Percentiles rank a stretch among this genome's conserved stretches.
phyloP scores from a whole-genome alignment of 202 grass and related monocot species.

The Cymbopogon flexuosus region DNA sequence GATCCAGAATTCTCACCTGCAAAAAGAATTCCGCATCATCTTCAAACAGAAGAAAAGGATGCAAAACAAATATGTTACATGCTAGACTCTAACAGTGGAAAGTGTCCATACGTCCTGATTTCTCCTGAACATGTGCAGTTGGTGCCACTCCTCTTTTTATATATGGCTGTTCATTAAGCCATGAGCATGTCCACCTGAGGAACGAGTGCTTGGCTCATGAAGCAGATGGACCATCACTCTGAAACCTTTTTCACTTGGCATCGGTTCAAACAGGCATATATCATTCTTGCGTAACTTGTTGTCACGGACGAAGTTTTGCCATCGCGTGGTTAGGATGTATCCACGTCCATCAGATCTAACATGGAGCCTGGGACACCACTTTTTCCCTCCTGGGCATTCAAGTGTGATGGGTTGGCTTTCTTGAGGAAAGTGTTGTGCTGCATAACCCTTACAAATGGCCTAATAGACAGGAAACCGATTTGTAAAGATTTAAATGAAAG shows the following conservation, averaged over 20 bases:
- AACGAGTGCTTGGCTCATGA: background rate
- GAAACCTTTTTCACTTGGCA: background rate
- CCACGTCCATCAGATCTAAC: background rate
- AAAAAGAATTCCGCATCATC: background rate
- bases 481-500: background rate
- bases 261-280: background rate
- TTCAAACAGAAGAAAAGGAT: background rate
- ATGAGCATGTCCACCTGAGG: background rate
- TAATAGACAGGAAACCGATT: background rate
- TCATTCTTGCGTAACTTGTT: background rate
- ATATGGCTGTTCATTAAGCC: background rate
- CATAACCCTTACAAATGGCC: conserved; percentile 1
- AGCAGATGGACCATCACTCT: background rate
- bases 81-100: background rate
- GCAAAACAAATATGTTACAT: background rate
- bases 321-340: background rate
- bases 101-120: background rate
- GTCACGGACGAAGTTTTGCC: background rate
- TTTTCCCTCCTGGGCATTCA: background rate
- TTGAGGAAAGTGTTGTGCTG: background rate
- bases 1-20: background rate
- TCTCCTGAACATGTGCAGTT: background rate
- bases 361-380: background rate
- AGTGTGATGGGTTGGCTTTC: background rate
- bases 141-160: background rate